A percentile compares a stretch with the other conserved stretches of the same genome.
These are phyloP conservation scores for Fusarium anthophilum DNA, from an alignment of 2,329 filamentous ascomycete genomes.

Conservation along the genomic window DNA sequence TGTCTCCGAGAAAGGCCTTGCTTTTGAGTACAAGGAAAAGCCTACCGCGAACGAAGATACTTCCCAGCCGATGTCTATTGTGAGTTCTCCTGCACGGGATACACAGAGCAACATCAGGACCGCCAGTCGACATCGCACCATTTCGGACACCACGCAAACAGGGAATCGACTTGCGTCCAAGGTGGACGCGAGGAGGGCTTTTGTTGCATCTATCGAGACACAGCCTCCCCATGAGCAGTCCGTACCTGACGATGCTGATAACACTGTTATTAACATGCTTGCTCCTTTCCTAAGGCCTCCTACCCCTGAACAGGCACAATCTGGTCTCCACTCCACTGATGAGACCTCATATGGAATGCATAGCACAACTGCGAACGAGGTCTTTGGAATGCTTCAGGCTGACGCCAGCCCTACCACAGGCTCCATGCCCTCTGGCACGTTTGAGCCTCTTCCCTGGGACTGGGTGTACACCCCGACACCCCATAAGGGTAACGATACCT, in stretches of 20 bases:
- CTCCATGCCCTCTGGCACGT: slow-evolving; percentile 45
- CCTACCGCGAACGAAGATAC: not conserved
- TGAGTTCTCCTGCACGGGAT: slow-evolving; percentile 20
- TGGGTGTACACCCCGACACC: slow-evolving; percentile 56
- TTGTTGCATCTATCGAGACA: slow-evolving; percentile 12
- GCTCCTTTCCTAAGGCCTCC: slow-evolving; percentile 59
- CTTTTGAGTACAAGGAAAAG: slow-evolving; percentile 47
- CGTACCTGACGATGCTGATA: slow-evolving; percentile 47
- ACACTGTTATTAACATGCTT: slow-evolving; percentile 58
- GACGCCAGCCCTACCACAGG: slow-evolving; percentile 43
- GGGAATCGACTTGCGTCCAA: slow-evolving; percentile 6
- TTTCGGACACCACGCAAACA: slow-evolving; percentile 12
- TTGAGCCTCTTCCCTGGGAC: slow-evolving; percentile 59
- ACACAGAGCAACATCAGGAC: slow-evolving; percentile 12
- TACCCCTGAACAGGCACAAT: slow-evolving; percentile 51
- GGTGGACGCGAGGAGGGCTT: not conserved
- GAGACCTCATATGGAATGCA: slow-evolving; percentile 66
- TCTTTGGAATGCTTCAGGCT: slow-evolving; percentile 55
- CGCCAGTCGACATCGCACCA: slow-evolving; percentile 13
- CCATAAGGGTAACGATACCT: slow-evolving; percentile 33
- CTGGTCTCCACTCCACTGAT: slow-evolving; percentile 43
- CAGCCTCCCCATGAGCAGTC: slow-evolving; percentile 15
- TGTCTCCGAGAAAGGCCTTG: slow-evolving; percentile 42
- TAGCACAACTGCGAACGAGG: slow-evolving; percentile 59
- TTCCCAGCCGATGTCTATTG: slow-evolving; percentile 25